Evolutionary conservation across 78 protist genomes (phyloP), one percentile per base, ranked within the genome.

Genomic region (Cavenderia fasciculata): DNA sequence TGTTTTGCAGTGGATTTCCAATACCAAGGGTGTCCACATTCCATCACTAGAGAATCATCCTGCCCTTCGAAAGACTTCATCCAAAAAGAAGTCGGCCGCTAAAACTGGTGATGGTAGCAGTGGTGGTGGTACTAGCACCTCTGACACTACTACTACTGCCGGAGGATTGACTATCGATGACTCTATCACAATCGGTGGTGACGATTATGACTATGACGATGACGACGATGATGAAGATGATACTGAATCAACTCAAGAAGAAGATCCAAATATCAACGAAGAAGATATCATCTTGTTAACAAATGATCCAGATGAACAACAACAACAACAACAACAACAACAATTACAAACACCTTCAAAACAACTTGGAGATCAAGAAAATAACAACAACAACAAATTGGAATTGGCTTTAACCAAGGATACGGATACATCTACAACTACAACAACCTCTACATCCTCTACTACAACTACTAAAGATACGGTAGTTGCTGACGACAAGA

Each of bases 1-100:
- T 41, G 66, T 75, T 14, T 25, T 75, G 21, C 61, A 75, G 31
- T 75, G 86, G 86, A 57, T 75, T 29, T 40, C 54, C 19, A 33
- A 43, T 21, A 23, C 72, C n/a, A 57, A 57, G 33, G 63, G 63
- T 25, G 6, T 57, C n/a, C 63, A 57, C 63, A 57, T 25, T 57
- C 1, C 18, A n/a, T n/a, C n/a, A n/a, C n/a, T n/a, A n/a, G n/a
- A n/a, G n/a, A n/a, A n/a, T n/a, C n/a, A n/a, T n/a, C n/a, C n/a
- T n/a, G n/a, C n/a, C n/a, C n/a, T n/a, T n/a, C n/a, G n/a, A n/a
- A n/a, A n/a, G n/a, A n/a, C n/a, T n/a, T n/a, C n/a, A n/a, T n/a
- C n/a, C n/a, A n/a, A n/a, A n/a, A n/a, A n/a, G n/a, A n/a, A n/a
- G n/a, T n/a, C n/a, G n/a, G n/a, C n/a, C n/a, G n/a, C n/a, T n/a